Conservation (phyloP, 2,329 filamentous ascomycete species). For the Sphaerulina vaccinii region DNA sequence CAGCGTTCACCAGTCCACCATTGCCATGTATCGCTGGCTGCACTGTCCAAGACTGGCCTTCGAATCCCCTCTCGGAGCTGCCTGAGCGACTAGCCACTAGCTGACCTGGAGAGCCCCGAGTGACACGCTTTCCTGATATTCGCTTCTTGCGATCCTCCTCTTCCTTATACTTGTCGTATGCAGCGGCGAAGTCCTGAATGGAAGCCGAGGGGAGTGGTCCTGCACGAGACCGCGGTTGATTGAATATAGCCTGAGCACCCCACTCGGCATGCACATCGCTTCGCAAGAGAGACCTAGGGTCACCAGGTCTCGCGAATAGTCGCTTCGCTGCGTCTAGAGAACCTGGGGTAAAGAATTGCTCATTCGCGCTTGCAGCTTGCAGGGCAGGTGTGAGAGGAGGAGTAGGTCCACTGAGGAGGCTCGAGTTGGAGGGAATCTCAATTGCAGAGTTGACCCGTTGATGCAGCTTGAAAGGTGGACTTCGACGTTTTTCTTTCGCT, state of each 20-base stretch:
- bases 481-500: constrained; percentile 29
- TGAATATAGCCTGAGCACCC: constrained; percentile 63
- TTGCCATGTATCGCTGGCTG: constrained; percentile 88
- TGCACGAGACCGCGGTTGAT: constrained; percentile 76
- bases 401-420: constrained; percentile 41
- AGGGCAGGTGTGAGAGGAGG: constrained; percentile 45
- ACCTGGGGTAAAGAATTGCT: constrained; percentile 48
- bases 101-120: constrained; percentile 22
- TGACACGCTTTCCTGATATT: constrained; percentile 21
- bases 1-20: constrained; percentile 84
- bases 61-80: constrained; percentile 54
- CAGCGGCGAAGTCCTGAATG: constrained; percentile 66
- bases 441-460: constrained; percentile 38
- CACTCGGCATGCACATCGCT: constrained; percentile 75
- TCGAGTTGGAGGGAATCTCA: constrained; percentile 33
- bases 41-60: constrained; percentile 77
- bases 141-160: constrained; percentile 16
- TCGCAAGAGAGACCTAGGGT: constrained; percentile 59
- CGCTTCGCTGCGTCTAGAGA: constrained; percentile 46
- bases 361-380: constrained; percentile 18
- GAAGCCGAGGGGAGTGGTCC: constrained; percentile 72
- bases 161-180: constrained; percentile 40
- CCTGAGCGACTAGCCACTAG: constrained; percentile 33
- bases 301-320: constrained; percentile 52
- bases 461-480: constrained; percentile 22